These are phyloP conservation scores for Tetracentron sinense DNA, from an alignment of 164 flowering plant genomes.

Conservation along the genomic window DNA sequence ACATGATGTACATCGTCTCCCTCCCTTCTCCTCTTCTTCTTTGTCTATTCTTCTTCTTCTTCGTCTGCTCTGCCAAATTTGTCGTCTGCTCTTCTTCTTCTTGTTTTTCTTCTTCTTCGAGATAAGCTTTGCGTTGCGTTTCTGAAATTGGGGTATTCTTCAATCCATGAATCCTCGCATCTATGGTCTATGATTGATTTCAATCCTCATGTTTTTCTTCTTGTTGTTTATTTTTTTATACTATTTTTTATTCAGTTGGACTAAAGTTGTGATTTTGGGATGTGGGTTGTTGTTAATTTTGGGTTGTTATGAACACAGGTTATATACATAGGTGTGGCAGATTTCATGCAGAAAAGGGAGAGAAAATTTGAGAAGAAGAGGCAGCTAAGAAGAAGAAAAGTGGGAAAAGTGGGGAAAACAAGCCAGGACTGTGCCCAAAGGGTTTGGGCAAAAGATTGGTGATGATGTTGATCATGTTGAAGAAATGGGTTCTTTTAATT, in stretches of 20 bases:
- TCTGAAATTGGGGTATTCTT: too few species aligned
- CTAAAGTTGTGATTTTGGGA: slow-evolving; percentile 13
- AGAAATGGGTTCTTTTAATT: background rate
- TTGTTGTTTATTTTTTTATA: background rate
- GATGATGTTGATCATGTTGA: slow-evolving; percentile 24
- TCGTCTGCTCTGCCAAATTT: too few species aligned
- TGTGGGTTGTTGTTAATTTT: slow-evolving; percentile 20
- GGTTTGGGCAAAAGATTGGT: slow-evolving; percentile 70
- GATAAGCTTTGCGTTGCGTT: too few species aligned
- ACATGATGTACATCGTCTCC: too few species aligned
- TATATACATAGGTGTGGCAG: slow-evolving; percentile 65
- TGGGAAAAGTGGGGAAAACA: slow-evolving; percentile 36
- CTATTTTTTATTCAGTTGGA: background rate
- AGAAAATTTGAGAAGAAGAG: slow-evolving; percentile 69
- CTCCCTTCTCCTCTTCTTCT: too few species aligned
- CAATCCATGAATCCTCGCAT: too few species aligned
- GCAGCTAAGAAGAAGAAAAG: slow-evolving; percentile 50
- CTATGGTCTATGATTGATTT: too few species aligned
- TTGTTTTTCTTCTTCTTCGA: too few species aligned
- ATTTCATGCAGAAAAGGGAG: slow-evolving; percentile 80
- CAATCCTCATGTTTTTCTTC: background rate
- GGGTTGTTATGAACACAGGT: too few species aligned
- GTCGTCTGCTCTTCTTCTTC: too few species aligned
- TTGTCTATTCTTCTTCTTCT: too few species aligned
- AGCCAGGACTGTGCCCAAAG: slow-evolving; percentile 64